Evolutionary conservation across 1,284 basidiomycete species (phyloP).

Genomic region (Stereum hirsutum): DNA sequence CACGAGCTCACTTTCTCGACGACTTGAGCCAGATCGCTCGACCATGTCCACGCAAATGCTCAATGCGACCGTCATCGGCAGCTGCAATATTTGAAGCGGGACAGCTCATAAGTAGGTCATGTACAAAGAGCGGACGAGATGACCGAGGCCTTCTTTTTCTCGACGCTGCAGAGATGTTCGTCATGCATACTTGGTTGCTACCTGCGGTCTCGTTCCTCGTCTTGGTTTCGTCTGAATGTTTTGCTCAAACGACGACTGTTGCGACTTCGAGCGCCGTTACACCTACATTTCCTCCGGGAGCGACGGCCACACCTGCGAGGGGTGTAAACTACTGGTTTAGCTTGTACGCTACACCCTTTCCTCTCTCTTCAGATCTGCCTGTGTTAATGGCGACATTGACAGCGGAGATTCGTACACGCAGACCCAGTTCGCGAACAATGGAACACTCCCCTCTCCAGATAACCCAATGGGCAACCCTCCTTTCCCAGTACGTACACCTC

Average conservation of each 20-base stretch:
- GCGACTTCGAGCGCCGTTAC: constrained; percentile 17
- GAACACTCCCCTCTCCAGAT: constrained; percentile 1
- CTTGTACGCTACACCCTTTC: constrained; percentile 25
- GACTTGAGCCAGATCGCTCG: too few relatives aligned
- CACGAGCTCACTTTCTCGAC: too few relatives aligned
- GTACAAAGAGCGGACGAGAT: too few relatives aligned
- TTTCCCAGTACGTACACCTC: constrained; percentile 2
- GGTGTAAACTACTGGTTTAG: constrained; percentile 43
- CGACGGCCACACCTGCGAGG: constrained; percentile 12
- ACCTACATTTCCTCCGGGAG: constrained; percentile 13
- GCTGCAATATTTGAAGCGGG: too few relatives aligned
- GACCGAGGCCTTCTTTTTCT: too few relatives aligned
- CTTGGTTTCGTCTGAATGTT: constrained; percentile 35
- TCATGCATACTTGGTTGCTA: background rate
- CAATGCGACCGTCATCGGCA: too few relatives aligned
- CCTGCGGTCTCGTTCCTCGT: background rate
- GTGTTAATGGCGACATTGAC: background rate
- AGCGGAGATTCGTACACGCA: constrained; percentile 5
- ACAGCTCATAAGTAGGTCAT: too few relatives aligned
- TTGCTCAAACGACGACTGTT: constrained; percentile 21
- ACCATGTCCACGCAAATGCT: too few relatives aligned
- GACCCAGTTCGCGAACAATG: background rate
- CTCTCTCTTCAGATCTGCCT: background rate
- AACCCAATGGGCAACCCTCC: constrained; percentile 4
- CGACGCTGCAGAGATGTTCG: background rate